Percentiles rank a stretch among this genome's conserved stretches.
These are phyloP conservation scores for Oryza meyeriana DNA, from an alignment of 176 grass and related monocot genomes.

Conservation along the genomic window DNA sequence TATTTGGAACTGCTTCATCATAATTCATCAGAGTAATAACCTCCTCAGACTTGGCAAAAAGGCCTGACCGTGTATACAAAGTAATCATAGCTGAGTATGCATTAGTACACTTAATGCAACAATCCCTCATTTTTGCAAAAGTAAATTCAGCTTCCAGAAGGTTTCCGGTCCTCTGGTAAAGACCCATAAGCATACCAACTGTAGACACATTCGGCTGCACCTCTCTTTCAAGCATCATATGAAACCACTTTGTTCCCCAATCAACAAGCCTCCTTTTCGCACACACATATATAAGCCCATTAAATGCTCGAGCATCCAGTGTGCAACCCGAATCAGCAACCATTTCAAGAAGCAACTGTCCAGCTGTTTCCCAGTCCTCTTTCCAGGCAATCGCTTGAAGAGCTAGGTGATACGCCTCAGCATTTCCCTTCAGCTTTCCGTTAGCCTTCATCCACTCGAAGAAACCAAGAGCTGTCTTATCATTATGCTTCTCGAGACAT, in stretches of 20 bases:
- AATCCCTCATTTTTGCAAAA: slow-evolving; percentile 66
- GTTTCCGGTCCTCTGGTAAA: slow-evolving; percentile 75
- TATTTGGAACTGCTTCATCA: slow-evolving; percentile 52
- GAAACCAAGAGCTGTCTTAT: slow-evolving; percentile 56
- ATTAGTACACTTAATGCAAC: slow-evolving; percentile 55
- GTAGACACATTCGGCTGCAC: slow-evolving; percentile 71
- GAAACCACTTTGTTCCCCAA: slow-evolving; percentile 88
- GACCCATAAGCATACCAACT: slow-evolving; percentile 84
- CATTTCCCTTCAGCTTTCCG: slow-evolving; percentile 63
- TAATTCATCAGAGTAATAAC: slow-evolving; percentile 38
- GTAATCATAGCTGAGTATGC: slow-evolving; percentile 85
- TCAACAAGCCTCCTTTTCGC: slow-evolving; percentile 67
- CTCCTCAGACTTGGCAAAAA: slow-evolving; percentile 70
- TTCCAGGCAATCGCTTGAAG: slow-evolving; percentile 77
- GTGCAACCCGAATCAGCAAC: slow-evolving; percentile 44
- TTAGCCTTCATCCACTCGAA: slow-evolving; percentile 82
- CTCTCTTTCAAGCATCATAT: slow-evolving; percentile 58
- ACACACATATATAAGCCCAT: slow-evolving; percentile 82
- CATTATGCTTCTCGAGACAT: slow-evolving; percentile 64
- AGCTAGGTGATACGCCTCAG: slow-evolving; percentile 69
- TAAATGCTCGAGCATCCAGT: slow-evolving; percentile 63
- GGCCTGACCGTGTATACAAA: slow-evolving; percentile 62
- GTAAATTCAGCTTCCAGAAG: slow-evolving; percentile 61
- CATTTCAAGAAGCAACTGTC: slow-evolving; percentile 68
- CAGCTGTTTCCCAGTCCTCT: slow-evolving; percentile 74